phyloP scores from a whole-genome alignment of 495 filamentous ascomycete genomes.

The Tuber melanosporum region DNA sequence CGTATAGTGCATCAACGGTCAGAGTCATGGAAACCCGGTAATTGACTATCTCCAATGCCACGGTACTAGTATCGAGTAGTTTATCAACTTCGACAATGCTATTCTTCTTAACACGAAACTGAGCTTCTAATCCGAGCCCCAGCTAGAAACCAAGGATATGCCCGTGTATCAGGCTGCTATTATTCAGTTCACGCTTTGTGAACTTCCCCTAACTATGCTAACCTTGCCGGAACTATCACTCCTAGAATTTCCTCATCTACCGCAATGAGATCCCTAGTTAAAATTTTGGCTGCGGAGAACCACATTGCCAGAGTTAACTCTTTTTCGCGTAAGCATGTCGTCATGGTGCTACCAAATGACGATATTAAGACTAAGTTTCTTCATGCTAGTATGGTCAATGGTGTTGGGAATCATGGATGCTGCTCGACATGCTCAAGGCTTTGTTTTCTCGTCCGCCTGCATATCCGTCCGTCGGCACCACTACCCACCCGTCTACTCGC shows the following conservation, averaged over 20 bases:
- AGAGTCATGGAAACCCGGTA: too few relatives aligned
- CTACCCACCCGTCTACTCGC: too few relatives aligned
- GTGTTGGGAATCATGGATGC: too few relatives aligned
- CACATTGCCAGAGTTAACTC: constrained; percentile 85
- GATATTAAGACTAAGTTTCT: constrained; percentile 85
- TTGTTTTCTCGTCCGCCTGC: too few relatives aligned
- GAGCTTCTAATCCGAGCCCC: constrained; percentile 43
- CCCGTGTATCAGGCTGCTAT: constrained; percentile 92
- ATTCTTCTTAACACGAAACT: constrained; percentile 81
- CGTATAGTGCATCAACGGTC: too few relatives aligned
- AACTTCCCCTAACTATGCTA: constrained; percentile 90
- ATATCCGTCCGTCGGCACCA: too few relatives aligned
- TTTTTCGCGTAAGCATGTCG: constrained; percentile 89
- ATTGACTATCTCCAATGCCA: constrained; percentile 91
- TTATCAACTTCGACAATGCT: constrained; percentile 90
- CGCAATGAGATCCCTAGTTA: constrained; percentile 77
- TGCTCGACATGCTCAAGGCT: too few relatives aligned
- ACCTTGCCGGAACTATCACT: constrained; percentile 90
- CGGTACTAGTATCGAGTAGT: constrained; percentile 89
- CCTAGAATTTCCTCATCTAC: constrained; percentile 99
- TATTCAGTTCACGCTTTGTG: constrained; percentile 98
- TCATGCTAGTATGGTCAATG: constrained; percentile 98
- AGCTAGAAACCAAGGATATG: constrained; percentile 93
- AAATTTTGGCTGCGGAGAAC: constrained; percentile 56
- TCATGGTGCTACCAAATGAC: constrained; percentile 83